Base-by-base conservation (phyloP, 1,139 yeast genomes). In the Ogataea hybrid region DNA sequence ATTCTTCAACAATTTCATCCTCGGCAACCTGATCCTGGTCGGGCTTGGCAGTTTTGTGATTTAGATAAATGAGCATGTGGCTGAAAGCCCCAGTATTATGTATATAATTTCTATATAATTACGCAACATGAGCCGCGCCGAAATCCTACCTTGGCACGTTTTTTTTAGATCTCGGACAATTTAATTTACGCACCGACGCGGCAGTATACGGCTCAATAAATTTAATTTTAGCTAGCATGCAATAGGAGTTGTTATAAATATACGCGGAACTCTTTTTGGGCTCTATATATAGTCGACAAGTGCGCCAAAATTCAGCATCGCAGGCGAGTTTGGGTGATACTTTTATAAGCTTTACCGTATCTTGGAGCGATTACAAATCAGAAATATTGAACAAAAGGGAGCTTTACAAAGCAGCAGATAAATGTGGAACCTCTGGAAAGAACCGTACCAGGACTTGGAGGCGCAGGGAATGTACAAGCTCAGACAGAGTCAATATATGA, bases 11-110 rank as follows among this genome's bases (percentile, higher is more conserved):
- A 62, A 61, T 37, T 54, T 58, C 27, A 49, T 62, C 6, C 46
- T 62, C 15, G 65, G 64, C 14, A 63, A 62, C 37, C 46, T 63
- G 39, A 53, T 63, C 12, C 48, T 63, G 15, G 66, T 63, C 17
- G 67, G 67, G 0, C 47, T 63, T 14, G 66, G 66, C 9, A 60
- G 60, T 34, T 61, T 62, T 44, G 61, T 61, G 14, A 61, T 62
- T 16, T 62, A 41, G 32, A 23, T n/a, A 18, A 18, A 18, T 7
- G 20, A 18, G 20, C 20, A 18, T 18, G 20, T 18, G 5, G 20
- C 20, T 18, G 20, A 10, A 23, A 23, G 12, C 25, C 25, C 25
- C 2, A 6, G 10, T 23, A 11, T 11, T 11, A 23, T 23, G 25
- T n/a, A n/a, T n/a, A n/a, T n/a, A n/a, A n/a, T n/a, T n/a, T n/a